These are phyloP conservation scores for Aspergillus aculeatinus DNA, from an alignment of 2,329 filamentous ascomycete genomes.

Conservation along the genomic window DNA sequence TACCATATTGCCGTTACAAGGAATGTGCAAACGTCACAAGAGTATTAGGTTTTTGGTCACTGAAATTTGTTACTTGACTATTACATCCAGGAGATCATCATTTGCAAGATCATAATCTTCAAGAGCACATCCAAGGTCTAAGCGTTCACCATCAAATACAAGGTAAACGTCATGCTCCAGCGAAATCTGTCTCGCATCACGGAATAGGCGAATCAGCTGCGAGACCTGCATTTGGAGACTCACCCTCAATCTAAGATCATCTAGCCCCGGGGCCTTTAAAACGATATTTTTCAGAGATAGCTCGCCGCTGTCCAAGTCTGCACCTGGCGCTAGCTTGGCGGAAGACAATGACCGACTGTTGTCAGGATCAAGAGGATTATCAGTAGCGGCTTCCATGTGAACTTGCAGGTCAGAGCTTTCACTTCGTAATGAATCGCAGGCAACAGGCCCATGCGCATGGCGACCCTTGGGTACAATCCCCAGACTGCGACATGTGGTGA, in stretches of 20 bases:
- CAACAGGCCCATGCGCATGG: conserved; percentile 36
- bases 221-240: conserved; percentile 55
- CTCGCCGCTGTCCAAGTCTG: not conserved
- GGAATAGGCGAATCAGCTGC: conserved; percentile 63
- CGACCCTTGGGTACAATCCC: conserved; percentile 55
- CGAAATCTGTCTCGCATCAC: conserved; percentile 53
- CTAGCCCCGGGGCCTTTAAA: conserved; percentile 52
- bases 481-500: conserved; percentile 70
- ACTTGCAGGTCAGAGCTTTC: conserved; percentile 58
- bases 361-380: conserved; percentile 42
- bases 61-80: conserved; percentile 49
- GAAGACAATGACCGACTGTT: conserved; percentile 1
- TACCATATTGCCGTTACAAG: not conserved
- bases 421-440: conserved; percentile 48
- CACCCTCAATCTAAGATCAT: conserved; percentile 52
- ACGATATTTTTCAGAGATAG: conserved; percentile 33
- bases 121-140: conserved; percentile 62
- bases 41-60: not conserved
- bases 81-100: conserved; percentile 72
- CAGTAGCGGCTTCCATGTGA: conserved; percentile 76
- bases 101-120: conserved; percentile 71
- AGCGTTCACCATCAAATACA: conserved; percentile 71
- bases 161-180: conserved; percentile 59
- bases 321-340: conserved; percentile 1
- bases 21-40: not conserved